These are phyloP conservation scores for Halophytophthora batemanensis DNA, from an alignment of 352 stramenopile genomes.

Conservation along the genomic window DNA sequence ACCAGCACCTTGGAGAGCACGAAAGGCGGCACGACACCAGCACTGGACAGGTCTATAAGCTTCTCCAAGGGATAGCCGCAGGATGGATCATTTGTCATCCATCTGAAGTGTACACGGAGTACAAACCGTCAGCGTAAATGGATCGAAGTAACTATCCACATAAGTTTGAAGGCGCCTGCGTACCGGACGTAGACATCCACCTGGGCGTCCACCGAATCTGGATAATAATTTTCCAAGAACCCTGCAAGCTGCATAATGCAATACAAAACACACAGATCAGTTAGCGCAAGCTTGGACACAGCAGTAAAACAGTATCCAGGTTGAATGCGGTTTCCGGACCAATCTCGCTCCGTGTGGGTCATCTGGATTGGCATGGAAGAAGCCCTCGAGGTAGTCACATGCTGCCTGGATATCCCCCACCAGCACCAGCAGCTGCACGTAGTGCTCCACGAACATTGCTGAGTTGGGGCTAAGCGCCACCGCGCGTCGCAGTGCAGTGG, in stretches of 20 bases:
- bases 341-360: slow-evolving; percentile 67
- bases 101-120: slow-evolving; percentile 23
- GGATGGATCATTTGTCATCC: slow-evolving; percentile 55
- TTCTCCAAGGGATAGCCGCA: slow-evolving; percentile 46
- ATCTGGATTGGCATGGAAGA: slow-evolving; percentile 49
- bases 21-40: slow-evolving; percentile 33
- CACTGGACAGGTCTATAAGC: slow-evolving; percentile 40
- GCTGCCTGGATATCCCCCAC: slow-evolving; percentile 52
- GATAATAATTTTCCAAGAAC: slow-evolving; percentile 48
- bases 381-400: slow-evolving; percentile 73
- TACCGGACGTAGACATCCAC: slow-evolving; percentile 33
- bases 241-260: slow-evolving; percentile 22
- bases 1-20: slow-evolving; percentile 37
- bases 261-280: slow-evolving; percentile 1
- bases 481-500: slow-evolving; percentile 50
- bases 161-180: neutral
- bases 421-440: slow-evolving; percentile 67
- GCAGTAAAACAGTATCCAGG: neutral
- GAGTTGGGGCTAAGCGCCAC: slow-evolving; percentile 53
- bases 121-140: slow-evolving; percentile 5
- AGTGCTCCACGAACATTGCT: slow-evolving; percentile 66
- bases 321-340: slow-evolving; percentile 34
- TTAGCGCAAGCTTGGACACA: slow-evolving; percentile 6
- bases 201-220: slow-evolving; percentile 41
- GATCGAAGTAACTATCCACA: neutral